Percentiles rank a stretch among this genome's conserved stretches.
phyloP scores from a whole-genome alignment of 169 alveolate species.

The Cryptosporidium parvum region DNA sequence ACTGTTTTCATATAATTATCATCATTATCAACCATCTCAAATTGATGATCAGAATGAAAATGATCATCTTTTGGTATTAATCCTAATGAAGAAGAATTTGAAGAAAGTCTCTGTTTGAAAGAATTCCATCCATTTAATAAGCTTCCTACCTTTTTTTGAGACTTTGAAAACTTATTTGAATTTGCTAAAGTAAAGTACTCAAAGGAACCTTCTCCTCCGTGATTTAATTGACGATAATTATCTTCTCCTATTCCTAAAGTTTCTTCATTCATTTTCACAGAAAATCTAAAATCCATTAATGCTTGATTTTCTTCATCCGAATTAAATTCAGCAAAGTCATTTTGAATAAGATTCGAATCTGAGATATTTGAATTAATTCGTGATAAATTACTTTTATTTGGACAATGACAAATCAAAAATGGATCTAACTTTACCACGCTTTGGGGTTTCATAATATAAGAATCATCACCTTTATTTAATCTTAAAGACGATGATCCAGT shows the following conservation, averaged over 20 bases:
- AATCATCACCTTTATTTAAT: too few species aligned
- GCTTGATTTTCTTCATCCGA: constrained; percentile 28
- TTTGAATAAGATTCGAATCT: not conserved
- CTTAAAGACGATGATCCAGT: not conserved
- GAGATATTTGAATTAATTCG: not conserved
- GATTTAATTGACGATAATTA: not conserved
- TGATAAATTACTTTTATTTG: not conserved
- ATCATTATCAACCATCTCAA: not conserved
- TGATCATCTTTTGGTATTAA: not conserved
- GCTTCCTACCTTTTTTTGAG: not conserved
- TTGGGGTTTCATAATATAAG: not conserved
- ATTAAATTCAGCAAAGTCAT: constrained; percentile 21
- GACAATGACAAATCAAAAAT: constrained; percentile 1
- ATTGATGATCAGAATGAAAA: not conserved
- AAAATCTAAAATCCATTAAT: not conserved
- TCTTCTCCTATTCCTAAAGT: not conserved
- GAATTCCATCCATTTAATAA: constrained; percentile 37
- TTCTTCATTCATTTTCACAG: not conserved
- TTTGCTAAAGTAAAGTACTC: not conserved
- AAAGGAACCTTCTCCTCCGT: not conserved
- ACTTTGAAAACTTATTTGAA: not conserved
- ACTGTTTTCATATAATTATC: not conserved
- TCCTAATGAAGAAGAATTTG: not conserved
- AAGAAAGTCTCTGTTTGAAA: constrained; percentile 14
- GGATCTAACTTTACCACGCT: not conserved